Percentiles rank a stretch among this genome's conserved stretches.
Evolutionary conservation across 441 rosid species (phyloP).

Genomic region (Kokia cookei): DNA sequence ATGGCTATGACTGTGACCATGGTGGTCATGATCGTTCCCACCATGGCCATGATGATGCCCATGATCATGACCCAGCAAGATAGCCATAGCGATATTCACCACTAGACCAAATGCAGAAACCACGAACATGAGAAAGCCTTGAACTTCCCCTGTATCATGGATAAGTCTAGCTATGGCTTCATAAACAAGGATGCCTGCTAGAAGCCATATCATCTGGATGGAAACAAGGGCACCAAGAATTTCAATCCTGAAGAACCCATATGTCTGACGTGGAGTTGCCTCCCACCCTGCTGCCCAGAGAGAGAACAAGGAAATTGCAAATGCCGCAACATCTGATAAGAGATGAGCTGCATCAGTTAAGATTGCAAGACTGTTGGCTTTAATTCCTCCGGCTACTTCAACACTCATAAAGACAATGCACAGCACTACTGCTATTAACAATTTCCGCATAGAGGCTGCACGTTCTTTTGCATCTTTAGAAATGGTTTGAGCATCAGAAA

Average conservation of each 20-base stretch:
- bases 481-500: constrained; percentile 40
- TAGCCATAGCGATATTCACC: constrained; percentile 58
- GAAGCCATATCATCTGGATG: constrained; percentile 71
- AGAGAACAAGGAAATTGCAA: constrained; percentile 58
- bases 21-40: constrained; percentile 12
- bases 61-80: constrained; percentile 58
- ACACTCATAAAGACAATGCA: constrained; percentile 55
- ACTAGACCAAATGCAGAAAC: constrained; percentile 58
- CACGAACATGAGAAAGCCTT: constrained; percentile 58
- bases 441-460: constrained; percentile 48
- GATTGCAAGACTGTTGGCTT: constrained; percentile 70
- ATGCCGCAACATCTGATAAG: constrained; percentile 62
- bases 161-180: constrained; percentile 62
- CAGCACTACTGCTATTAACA: constrained; percentile 44
- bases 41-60: constrained; percentile 20
- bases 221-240: constrained; percentile 64
- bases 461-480: constrained; percentile 57
- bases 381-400: constrained; percentile 60
- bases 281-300: constrained; percentile 78
- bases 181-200: constrained; percentile 63
- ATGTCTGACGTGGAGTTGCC: constrained; percentile 62
- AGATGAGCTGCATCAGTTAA: constrained; percentile 56
- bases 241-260: constrained; percentile 65
- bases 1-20: constrained; percentile 12
- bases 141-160: constrained; percentile 45